These are phyloP conservation scores for Penicillium daleae DNA, from an alignment of 495 filamentous ascomycete species.

Conservation along the genomic window DNA sequence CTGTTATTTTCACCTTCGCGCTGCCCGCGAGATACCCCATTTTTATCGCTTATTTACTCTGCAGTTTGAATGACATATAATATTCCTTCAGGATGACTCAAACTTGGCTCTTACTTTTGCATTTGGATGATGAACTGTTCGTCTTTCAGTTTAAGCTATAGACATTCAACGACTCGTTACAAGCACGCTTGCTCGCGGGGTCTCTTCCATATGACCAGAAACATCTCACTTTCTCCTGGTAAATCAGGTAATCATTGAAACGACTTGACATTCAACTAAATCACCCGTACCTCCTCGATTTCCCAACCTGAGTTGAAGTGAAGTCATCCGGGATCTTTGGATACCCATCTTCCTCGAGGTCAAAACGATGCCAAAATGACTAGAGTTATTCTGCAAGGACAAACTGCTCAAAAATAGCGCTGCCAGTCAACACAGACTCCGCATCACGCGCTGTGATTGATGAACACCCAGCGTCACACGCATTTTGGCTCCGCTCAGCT, in stretches of 20 bases:
- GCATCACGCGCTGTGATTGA: neutral
- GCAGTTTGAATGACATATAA: neutral
- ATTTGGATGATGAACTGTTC: too few relatives aligned
- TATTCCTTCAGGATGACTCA: neutral
- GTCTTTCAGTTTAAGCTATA: neutral
- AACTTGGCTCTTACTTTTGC: too few relatives aligned
- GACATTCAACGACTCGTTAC: neutral
- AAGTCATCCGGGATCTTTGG: too few relatives aligned
- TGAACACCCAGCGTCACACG: too few relatives aligned
- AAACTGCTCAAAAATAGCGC: constrained; percentile 33
- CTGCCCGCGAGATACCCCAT: constrained; percentile 6
- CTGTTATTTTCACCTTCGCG: constrained; percentile 10
- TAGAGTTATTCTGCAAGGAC: neutral
- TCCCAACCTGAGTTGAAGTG: neutral
- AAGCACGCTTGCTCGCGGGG: neutral
- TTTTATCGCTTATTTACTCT: too few relatives aligned
- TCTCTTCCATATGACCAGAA: too few relatives aligned
- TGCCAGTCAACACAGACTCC: constrained; percentile 12
- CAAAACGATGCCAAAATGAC: neutral
- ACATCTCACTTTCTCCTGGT: too few relatives aligned
- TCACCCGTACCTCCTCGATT: neutral
- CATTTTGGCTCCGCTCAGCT: neutral
- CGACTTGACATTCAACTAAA: neutral
- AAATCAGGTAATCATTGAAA: too few relatives aligned
- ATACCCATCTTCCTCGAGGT: too few relatives aligned